These are phyloP conservation scores for Xylaria longipes DNA, from an alignment of 495 filamentous ascomycete species.

Conservation along the genomic window DNA sequence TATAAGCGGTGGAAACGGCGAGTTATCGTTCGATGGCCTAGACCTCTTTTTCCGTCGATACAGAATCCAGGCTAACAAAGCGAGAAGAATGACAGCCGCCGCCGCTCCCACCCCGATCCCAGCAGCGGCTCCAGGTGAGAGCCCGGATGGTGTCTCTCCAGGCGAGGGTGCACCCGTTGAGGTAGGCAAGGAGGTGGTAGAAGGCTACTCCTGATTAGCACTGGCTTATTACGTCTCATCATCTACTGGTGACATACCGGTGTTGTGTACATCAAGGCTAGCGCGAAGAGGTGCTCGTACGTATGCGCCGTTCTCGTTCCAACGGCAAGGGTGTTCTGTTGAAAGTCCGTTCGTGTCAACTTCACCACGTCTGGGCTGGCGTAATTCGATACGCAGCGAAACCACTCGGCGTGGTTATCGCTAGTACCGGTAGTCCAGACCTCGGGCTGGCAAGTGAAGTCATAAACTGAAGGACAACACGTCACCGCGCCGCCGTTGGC, in stretches of 20 bases:
- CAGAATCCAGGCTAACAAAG: constrained; percentile 16
- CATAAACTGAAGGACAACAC: constrained; percentile 36
- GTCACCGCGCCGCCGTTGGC: constrained; percentile 25
- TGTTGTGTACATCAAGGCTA: constrained; percentile 35
- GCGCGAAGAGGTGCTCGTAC: constrained; percentile 34
- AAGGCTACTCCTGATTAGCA: constrained; percentile 12
- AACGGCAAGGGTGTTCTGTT: constrained; percentile 21
- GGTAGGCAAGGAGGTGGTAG: neutral
- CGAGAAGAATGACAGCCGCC: constrained; percentile 25
- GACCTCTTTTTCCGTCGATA: constrained; percentile 20
- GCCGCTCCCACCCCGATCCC: constrained; percentile 31
- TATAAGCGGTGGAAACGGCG: neutral
- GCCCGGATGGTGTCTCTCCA: constrained; percentile 5
- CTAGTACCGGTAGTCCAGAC: neutral
- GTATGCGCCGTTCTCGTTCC: constrained; percentile 24
- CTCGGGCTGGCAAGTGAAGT: constrained; percentile 25
- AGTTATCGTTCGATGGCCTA: neutral
- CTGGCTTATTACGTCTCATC: neutral
- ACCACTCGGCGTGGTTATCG: constrained; percentile 7
- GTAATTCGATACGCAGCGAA: constrained; percentile 31
- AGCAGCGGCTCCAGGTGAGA: constrained; percentile 24
- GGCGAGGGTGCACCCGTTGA: neutral
- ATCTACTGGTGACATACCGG: constrained; percentile 27
- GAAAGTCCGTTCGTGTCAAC: constrained; percentile 29
- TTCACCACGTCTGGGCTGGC: neutral